Conservation (phyloP, 2,329 filamentous ascomycete species). For the Zelopaecilomyces penicillatus region DNA sequence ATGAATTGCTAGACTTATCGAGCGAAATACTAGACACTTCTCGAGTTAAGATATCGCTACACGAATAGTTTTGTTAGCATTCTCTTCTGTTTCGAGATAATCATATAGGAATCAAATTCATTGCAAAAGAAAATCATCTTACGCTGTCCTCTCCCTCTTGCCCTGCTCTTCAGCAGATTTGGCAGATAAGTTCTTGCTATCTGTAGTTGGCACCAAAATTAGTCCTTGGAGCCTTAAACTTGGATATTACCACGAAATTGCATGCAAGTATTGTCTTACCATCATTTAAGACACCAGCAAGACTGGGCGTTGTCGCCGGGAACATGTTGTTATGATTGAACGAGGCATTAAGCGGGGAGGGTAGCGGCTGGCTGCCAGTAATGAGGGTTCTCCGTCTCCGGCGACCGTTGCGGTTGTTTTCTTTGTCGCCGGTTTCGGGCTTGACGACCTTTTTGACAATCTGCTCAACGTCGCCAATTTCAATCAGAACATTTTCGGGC, state of each 20-base stretch:
- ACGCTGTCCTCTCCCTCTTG: slow-evolving; percentile 90
- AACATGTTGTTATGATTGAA: slow-evolving; percentile 76
- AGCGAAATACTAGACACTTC: slow-evolving; percentile 94
- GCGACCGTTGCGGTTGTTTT: slow-evolving; percentile 85
- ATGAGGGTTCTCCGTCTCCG: slow-evolving; percentile 87
- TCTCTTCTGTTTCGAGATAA: background rate
- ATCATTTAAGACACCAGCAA: slow-evolving; percentile 78
- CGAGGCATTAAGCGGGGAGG: slow-evolving; percentile 85
- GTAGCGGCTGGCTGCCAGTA: slow-evolving; percentile 91
- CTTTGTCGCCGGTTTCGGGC: slow-evolving; percentile 64
- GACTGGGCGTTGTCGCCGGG: slow-evolving; percentile 56
- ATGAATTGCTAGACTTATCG: slow-evolving; percentile 55
- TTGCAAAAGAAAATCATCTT: slow-evolving; percentile 30
- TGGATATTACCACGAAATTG: too few relatives aligned
- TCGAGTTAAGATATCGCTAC: slow-evolving; percentile 77
- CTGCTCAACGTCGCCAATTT: slow-evolving; percentile 97
- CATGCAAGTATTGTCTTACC: slow-evolving; percentile 39
- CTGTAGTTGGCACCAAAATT: too few relatives aligned
- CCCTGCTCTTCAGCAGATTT: slow-evolving; percentile 63
- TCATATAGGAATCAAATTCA: too few relatives aligned
- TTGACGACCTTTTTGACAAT: slow-evolving; percentile 96
- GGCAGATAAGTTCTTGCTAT: slow-evolving; percentile 34
- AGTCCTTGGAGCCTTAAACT: too few relatives aligned
- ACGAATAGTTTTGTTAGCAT: background rate
- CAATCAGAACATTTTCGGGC: slow-evolving; percentile 95